phyloP scores from a whole-genome alignment of 345 rosid species.

The Camelina neglecta region DNA sequence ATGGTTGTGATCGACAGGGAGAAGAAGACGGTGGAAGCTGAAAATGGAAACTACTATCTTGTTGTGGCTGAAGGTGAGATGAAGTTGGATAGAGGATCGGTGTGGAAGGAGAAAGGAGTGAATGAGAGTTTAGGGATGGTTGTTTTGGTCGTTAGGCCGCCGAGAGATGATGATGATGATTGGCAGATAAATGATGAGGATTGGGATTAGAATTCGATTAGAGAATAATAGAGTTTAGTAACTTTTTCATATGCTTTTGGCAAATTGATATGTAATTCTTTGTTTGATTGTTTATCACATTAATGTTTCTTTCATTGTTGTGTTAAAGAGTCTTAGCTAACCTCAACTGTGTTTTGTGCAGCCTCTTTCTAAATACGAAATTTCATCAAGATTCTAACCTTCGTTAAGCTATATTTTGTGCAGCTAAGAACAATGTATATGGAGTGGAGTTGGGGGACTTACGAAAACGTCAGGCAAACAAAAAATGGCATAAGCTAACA shows the following conservation, averaged over 20 bases:
- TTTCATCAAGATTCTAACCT: no score
- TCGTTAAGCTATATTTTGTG: no score
- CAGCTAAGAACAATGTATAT: no score
- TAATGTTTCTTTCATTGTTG: no score
- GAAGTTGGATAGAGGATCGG: constrained; percentile 68
- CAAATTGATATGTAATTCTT: no score
- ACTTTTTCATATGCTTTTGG: neutral
- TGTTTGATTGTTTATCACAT: no score
- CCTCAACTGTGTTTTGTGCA: no score
- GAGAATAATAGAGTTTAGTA: neutral
- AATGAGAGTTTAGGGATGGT: constrained; percentile 64
- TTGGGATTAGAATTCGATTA: constrained; percentile 64
- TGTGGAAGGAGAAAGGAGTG: constrained; percentile 63
- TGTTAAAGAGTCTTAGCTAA: no score
- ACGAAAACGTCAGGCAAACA: no score
- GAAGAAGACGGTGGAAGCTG: constrained; percentile 60
- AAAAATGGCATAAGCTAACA: no score
- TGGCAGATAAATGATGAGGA: constrained; percentile 72
- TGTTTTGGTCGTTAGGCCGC: constrained; percentile 83
- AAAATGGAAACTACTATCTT: constrained; percentile 65
- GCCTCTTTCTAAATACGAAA: no score
- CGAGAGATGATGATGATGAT: constrained; percentile 61
- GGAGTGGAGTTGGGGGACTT: no score
- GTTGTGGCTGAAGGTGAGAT: constrained; percentile 40
- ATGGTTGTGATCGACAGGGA: constrained; percentile 78